phyloP scores from a whole-genome alignment of 2,329 filamentous ascomycete genomes.

The Penicillium sp. region DNA sequence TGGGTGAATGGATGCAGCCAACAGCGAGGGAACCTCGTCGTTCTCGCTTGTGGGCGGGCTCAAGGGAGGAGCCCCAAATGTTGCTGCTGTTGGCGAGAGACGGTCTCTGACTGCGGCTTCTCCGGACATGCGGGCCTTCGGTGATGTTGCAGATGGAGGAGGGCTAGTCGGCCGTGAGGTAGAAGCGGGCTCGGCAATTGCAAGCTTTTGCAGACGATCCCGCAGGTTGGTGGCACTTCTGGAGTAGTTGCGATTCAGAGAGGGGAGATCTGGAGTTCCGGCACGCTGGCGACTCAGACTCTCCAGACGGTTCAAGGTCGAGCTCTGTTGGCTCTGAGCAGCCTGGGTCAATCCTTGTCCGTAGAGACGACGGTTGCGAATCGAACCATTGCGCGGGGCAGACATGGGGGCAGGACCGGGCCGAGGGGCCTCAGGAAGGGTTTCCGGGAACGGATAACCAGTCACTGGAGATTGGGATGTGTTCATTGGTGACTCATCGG shows the following conservation, averaged over 20 bases:
- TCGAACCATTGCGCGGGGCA: conserved; percentile 62
- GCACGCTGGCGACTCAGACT: conserved; percentile 67
- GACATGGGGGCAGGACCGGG: conserved; percentile 25
- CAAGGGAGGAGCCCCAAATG: conserved; percentile 51
- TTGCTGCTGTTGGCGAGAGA: conserved; percentile 31
- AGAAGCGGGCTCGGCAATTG: conserved; percentile 25
- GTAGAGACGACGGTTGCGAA: conserved; percentile 73
- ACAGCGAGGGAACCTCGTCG: conserved; percentile 63
- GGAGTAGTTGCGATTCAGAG: conserved; percentile 46
- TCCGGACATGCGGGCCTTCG: conserved; percentile 36
- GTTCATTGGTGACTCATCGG: conserved; percentile 64
- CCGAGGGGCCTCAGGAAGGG: conserved; percentile 25
- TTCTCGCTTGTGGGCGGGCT: conserved; percentile 71
- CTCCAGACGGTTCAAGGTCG: conserved; percentile 74
- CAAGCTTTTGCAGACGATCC: conserved; percentile 44
- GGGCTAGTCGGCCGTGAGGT: conserved; percentile 41
- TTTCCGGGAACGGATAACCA: conserved; percentile 16
- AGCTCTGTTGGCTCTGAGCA: conserved; percentile 74
- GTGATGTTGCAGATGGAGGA: conserved; percentile 39
- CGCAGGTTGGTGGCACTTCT: conserved; percentile 67
- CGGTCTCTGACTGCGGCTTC: conserved; percentile 34
- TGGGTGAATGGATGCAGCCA: conserved; percentile 65
- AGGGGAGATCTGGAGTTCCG: conserved; percentile 52
- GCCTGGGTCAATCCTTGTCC: conserved; percentile 79
- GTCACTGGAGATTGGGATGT: conserved; percentile 26